These are phyloP conservation scores for Stipa capillata DNA, from an alignment of 176 grass and related monocot genomes.

Conservation along the genomic window DNA sequence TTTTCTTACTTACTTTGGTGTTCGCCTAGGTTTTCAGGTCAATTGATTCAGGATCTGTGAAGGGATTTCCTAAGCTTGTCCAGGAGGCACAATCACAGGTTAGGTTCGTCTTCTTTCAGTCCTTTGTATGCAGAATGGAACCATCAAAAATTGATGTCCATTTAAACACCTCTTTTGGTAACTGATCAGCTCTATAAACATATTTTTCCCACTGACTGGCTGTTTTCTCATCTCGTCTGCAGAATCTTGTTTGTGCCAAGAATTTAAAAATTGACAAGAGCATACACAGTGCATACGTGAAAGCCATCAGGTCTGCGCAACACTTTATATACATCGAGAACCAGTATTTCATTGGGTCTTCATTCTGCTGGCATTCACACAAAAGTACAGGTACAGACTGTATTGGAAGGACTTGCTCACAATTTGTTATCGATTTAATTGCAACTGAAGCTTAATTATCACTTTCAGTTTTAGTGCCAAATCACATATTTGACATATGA, in stretches of 20 bases:
- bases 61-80: constrained; percentile 57
- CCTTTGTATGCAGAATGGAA: not conserved
- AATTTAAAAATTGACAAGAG: constrained; percentile 64
- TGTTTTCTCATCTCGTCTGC: not conserved
- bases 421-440: not conserved
- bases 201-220: not conserved
- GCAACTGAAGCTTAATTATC: not conserved
- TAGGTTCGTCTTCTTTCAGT: not conserved
- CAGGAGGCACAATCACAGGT: constrained; percentile 57
- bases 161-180: not conserved
- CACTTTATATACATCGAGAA: constrained; percentile 73
- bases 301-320: constrained; percentile 56
- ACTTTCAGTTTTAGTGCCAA: not conserved
- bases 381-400: constrained; percentile 46
- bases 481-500: not conserved
- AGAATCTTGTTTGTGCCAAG: constrained; percentile 63
- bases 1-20: not conserved
- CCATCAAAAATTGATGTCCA: not conserved
- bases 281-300: constrained; percentile 64
- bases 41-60: constrained; percentile 64
- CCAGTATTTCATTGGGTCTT: constrained; percentile 63
- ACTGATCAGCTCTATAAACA: not conserved
- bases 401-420: not conserved
- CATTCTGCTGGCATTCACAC: constrained; percentile 50
- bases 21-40: constrained; percentile 45